A percentile compares a stretch with the other conserved stretches of the same genome.
phyloP scores from a whole-genome alignment of 306 rosid species.

The Ormosia semicastrata region DNA sequence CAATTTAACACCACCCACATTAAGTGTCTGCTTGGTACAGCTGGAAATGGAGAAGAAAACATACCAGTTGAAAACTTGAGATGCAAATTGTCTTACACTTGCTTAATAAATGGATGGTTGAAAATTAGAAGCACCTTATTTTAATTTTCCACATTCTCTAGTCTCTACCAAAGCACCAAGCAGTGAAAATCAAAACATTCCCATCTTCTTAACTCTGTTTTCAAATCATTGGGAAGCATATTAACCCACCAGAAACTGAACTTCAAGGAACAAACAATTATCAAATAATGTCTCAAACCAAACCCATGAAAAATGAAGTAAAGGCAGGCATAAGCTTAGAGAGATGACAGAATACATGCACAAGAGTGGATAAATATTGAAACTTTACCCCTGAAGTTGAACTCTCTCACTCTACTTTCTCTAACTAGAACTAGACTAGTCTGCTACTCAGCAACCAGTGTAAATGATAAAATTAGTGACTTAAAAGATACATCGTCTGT shows the following conservation, averaged over 20 bases:
- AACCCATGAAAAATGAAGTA: not conserved
- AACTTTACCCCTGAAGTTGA: slow-evolving; percentile 47
- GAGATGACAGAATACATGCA: not conserved
- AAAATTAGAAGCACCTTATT: not conserved
- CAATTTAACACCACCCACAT: not conserved
- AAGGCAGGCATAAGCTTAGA: not conserved
- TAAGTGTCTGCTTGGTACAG: not conserved
- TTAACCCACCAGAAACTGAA: not conserved
- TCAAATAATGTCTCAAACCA: not conserved
- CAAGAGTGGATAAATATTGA: not conserved
- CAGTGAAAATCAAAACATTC: not conserved
- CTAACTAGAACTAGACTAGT: not conserved
- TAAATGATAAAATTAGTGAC: too few relatives aligned
- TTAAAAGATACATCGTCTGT: too few relatives aligned
- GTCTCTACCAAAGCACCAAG: not conserved
- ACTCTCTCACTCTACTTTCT: slow-evolving; percentile 3
- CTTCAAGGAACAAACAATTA: not conserved
- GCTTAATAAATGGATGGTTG: not conserved
- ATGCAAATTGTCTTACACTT: not conserved
- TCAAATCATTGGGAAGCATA: not conserved
- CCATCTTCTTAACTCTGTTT: not conserved
- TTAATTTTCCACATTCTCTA: not conserved
- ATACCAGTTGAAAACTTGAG: not conserved
- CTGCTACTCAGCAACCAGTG: not conserved
- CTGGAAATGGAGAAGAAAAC: not conserved